Percentiles rank a stretch among this genome's conserved stretches.
Conservation (phyloP, 805 yeast genomes). For the Lipomyces orientalis region DNA sequence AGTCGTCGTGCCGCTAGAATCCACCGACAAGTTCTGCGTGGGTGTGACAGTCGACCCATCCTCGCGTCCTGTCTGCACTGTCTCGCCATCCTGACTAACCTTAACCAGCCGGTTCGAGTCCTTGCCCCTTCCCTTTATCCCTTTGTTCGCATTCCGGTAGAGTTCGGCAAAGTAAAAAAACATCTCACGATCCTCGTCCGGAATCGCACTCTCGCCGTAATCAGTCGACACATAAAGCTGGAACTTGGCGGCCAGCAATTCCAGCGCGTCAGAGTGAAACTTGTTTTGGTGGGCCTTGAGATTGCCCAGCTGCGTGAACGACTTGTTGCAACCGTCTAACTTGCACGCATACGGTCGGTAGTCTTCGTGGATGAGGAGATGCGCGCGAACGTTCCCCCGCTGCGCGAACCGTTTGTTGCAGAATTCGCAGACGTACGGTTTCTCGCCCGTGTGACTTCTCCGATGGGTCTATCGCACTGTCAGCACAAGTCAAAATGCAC, state of each 20-base stretch:
- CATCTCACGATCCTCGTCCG: constrained; percentile 68
- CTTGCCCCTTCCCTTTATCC: constrained; percentile 90
- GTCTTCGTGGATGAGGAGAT: constrained; percentile 56
- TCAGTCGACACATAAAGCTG: constrained; percentile 40
- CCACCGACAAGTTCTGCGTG: background rate
- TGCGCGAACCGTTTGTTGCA: constrained; percentile 83
- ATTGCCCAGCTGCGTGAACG: constrained; percentile 81
- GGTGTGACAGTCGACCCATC: constrained; percentile 46
- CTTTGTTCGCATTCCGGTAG: constrained; percentile 87
- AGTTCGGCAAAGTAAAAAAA: constrained; percentile 78
- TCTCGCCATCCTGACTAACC: constrained; percentile 16
- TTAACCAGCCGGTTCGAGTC: constrained; percentile 39
- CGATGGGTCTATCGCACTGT: constrained; percentile 60
- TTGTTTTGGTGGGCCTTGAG: constrained; percentile 93
- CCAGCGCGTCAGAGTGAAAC: constrained; percentile 69
- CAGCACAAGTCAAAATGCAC: background rate
- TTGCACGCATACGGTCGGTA: constrained; percentile 36
- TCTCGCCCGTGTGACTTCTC: constrained; percentile 88
- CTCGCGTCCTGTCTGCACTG: constrained; percentile 52
- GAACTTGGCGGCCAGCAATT: constrained; percentile 61
- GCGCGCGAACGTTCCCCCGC: constrained; percentile 92
- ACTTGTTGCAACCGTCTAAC: constrained; percentile 29
- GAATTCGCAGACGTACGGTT: constrained; percentile 79
- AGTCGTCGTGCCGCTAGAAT: background rate
- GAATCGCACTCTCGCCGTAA: constrained; percentile 49